phyloP scores from a whole-genome alignment of 257 asterid species.

The Schizonepeta tenuifolia region DNA sequence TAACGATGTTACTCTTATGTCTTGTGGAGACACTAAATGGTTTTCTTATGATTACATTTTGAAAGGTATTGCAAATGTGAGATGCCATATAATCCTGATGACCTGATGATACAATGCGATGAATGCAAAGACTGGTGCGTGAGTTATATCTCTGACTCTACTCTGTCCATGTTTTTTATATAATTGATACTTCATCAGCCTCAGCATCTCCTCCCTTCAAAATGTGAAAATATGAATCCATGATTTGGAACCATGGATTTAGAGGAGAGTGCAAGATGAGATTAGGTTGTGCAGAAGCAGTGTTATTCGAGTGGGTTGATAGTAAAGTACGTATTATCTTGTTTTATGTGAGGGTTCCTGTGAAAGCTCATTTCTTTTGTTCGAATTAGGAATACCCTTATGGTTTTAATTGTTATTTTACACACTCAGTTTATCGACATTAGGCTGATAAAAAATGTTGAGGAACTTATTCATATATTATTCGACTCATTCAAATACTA shows the following conservation, averaged over 20 bases:
- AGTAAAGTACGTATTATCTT: background rate
- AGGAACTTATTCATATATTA: background rate
- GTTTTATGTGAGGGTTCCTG: background rate
- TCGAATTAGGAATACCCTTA: background rate
- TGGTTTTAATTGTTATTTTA: background rate
- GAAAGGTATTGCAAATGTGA: constrained; percentile 82
- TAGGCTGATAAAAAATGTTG: background rate
- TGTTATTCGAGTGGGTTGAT: background rate
- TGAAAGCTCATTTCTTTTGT: background rate
- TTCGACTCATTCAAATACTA: constrained; percentile 15
- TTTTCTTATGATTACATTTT: constrained; percentile 23
- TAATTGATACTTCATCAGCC: background rate
- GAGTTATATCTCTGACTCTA: constrained; percentile 25
- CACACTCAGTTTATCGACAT: background rate
- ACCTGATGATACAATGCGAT: constrained; percentile 75
- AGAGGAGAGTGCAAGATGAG: background rate
- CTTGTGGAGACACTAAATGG: constrained; percentile 30
- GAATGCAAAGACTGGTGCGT: constrained; percentile 73
- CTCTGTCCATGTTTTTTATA: background rate
- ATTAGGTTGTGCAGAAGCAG: background rate
- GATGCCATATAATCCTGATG: constrained; percentile 82
- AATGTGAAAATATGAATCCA: background rate
- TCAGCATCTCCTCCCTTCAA: constrained; percentile 8
- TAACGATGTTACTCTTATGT: background rate
- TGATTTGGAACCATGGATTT: background rate